A percentile compares a stretch with the other conserved stretches of the same genome.
Conservation (phyloP, 2,329 filamentous ascomycete species). For the Aspergillus sp. region DNA sequence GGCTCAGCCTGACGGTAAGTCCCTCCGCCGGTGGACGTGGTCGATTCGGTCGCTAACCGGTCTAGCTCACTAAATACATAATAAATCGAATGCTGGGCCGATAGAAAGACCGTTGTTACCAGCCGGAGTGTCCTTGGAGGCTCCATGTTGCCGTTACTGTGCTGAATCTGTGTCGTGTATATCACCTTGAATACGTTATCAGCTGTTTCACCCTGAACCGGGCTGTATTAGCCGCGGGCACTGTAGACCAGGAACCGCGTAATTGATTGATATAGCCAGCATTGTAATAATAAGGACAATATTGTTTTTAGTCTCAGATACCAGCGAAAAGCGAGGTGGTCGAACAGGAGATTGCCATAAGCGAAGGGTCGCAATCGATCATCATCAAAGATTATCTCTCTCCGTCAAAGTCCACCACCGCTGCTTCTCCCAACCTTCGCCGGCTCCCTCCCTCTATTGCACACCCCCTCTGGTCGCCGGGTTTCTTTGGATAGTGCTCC, state of each 20-base stretch:
- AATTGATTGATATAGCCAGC: not conserved
- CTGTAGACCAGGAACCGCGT: not conserved
- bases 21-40: slow-evolving; percentile 14
- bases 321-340: not conserved
- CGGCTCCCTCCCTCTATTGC: not conserved
- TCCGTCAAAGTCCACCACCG: too few relatives aligned
- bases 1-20: slow-evolving; percentile 81
- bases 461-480: not conserved
- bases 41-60: too few relatives aligned
- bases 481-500: slow-evolving; percentile 1
- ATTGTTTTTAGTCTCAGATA: not conserved
- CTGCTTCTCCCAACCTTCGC: slow-evolving; percentile 3
- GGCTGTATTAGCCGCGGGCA: too few relatives aligned
- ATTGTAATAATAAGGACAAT: not conserved
- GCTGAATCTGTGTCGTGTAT: slow-evolving; percentile 32
- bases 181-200: slow-evolving; percentile 32
- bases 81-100: slow-evolving; percentile 19
- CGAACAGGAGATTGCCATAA: not conserved
- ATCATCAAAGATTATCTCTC: not conserved
- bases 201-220: not conserved
- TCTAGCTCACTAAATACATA: slow-evolving; percentile 30
- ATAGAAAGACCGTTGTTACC: slow-evolving; percentile 25
- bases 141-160: slow-evolving; percentile 29
- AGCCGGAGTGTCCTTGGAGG: slow-evolving; percentile 23
- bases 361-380: not conserved